Evolutionary conservation across 345 rosid genomes (phyloP).

Genomic region (Odontarrhena argentea): DNA sequence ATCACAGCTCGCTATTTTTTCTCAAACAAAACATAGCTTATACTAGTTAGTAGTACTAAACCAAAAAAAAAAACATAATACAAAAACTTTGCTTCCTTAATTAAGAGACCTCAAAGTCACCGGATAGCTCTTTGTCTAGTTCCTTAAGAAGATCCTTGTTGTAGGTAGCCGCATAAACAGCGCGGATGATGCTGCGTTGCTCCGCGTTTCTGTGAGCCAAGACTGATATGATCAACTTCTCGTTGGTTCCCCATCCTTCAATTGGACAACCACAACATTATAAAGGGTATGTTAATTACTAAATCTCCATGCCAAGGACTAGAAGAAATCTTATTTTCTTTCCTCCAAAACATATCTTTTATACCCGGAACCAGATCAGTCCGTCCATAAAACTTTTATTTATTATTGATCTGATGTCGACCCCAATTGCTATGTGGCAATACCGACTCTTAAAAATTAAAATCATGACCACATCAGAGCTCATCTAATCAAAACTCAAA

Average conservation of each 20-base stretch:
- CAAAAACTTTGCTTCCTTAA: neutral
- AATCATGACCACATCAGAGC: too few relatives aligned
- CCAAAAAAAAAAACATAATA: neutral
- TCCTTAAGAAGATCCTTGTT: slow-evolving; percentile 72
- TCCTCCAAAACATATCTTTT: neutral
- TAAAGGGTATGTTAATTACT: too few relatives aligned
- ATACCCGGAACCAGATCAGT: too few relatives aligned
- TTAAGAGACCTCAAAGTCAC: slow-evolving; percentile 77
- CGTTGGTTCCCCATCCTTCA: slow-evolving; percentile 90
- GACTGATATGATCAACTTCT: slow-evolving; percentile 60
- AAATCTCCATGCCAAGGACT: neutral
- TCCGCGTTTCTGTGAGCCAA: slow-evolving; percentile 72
- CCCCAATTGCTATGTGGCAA: too few relatives aligned
- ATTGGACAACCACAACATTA: neutral
- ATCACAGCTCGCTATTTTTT: slow-evolving; percentile 56
- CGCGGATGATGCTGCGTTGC: slow-evolving; percentile 60
- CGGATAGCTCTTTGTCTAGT: slow-evolving; percentile 70
- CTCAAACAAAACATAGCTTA: slow-evolving; percentile 8
- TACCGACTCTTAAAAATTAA: too few relatives aligned
- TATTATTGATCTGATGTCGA: too few relatives aligned
- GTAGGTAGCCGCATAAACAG: slow-evolving; percentile 53
- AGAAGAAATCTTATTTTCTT: too few relatives aligned
- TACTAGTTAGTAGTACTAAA: neutral
- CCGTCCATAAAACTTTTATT: too few relatives aligned
- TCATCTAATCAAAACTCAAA: too few relatives aligned